Evolutionary conservation across 1,139 yeast genomes (phyloP), one percentile per base, ranked within the genome.

Genomic region (Yamadazyma conglobata): DNA sequence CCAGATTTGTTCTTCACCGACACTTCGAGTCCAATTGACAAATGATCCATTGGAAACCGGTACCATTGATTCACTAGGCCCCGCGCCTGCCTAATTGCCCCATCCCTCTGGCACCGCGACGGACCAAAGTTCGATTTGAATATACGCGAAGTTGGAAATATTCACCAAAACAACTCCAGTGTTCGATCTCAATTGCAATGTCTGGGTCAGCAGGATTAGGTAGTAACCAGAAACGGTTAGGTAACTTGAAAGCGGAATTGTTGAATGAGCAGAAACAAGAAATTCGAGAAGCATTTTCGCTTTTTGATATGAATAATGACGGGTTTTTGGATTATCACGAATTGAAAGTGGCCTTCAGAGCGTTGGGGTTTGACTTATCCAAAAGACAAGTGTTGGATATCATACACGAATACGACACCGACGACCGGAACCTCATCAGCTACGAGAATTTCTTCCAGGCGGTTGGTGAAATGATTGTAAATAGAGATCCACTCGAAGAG

Each of bases 321-420:
- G 95, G 96, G 10, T 74, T 72, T 40, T 67, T 93, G 39, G 97
- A 91, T 51, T 91, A 84, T 52, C 98, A 91, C 49, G 98, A 91
- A 50, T 65, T 86, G 43, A 87, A 86, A 54, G 86, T 89, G 11
- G 97, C 98, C 0, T 79, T 91, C 64, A 63, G 95, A 40, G 98
- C 98, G 0, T 66, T 93, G 27, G 98, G 98, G 1, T 93, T 93
- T 50, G 96, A 89, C 30, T 69, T 84, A 46, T 60, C 79, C 25
- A 89, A 89, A 52, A 66, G 81, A 33, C 93, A 88, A 45, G 89
- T 91, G 4, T 65, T 89, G 43, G 82, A 82, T 38, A 74, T 89
- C 20, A 78, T 93, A 36, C 82, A 79, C 34, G 93, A 86, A 42
- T 82, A 81, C 50, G 96, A 87, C 47, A 72, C 84, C 4, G 87